Evolutionary conservation across 2,329 filamentous ascomycete genomes (phyloP), one percentile per base, ranked within the genome.

Genomic region (Aspergillus quadricinctus): DNA sequence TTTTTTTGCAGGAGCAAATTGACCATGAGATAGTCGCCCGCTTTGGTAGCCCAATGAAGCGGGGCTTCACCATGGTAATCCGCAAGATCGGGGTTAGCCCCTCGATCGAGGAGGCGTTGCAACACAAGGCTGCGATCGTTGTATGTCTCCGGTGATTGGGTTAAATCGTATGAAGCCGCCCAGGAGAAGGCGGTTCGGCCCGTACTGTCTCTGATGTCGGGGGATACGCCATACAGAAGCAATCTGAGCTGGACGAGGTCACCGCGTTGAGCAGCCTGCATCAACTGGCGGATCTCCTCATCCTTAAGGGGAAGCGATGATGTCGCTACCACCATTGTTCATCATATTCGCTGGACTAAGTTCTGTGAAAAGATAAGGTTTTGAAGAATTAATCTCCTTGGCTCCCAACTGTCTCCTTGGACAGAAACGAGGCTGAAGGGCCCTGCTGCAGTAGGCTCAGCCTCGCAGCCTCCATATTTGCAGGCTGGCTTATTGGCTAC

Each of bases 161-260:
- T 41, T 5, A 55, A 27, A 45, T 52, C 50, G 41, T 49, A 53
- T 23, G 57, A 57, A 17, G 57, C 55, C 2, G 48, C 41, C 57
- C 57, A 60, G 1, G 55, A 60, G n/a, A 57, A 55, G 19, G 52
- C 55, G 11, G 57, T 60, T 14, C 57, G 55, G 19, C 57, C 57
- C n/a, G 45, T 50, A 8, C 31, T 37, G 50, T 58, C 56, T 28
- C 25, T 31, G 9, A 56, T 40, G 35, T 58, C 40, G 4, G 54
- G 46, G 4, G 56, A 58, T 21, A 53, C 56, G 17, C 56, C 56
- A 28, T 53, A 56, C 6, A 58, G 56, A n/a, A 58, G 29, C 25
- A 14, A 23, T 29, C 49, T 52, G 14, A 50, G 46, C 11, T 53
- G 31, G 40, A n/a, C 11, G 21, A 56, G 17, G 21, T 53, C 21